Evolutionary conservation across 257 asterid species (phyloP), one percentile per base, ranked within the genome.

Genomic region (Verbascum thapsus): DNA sequence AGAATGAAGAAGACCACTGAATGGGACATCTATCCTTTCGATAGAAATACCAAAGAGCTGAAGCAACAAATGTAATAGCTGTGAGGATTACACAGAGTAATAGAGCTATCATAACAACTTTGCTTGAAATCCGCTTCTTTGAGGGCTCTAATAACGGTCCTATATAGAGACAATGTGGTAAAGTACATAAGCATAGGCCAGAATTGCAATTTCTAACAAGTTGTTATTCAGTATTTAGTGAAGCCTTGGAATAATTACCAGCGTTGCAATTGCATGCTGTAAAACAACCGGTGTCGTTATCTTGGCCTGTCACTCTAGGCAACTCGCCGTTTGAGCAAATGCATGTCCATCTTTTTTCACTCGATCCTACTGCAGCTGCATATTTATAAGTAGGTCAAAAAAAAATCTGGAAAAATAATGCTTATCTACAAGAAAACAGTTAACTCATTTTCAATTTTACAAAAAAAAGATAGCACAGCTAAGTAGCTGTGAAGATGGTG

Each of bases 211-310:
- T n/a, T n/a, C n/a, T n/a, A n/a, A n/a, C 20, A 40, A 64, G 63
- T 34, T 35, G 37, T 22, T 53, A 13, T 30, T 13, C 13, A 53
- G 17, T 15, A 61, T 42, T 37, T 56, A 26, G 47, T 38, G 62
- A 54, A 51, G 67, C 6, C 44, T 61, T 11, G 26, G 39, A 62
- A 23, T 18, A 66, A 10, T 53, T 87, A 92, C 99, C 99, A 8
- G 92, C 83, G 35, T 71, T 69, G 63, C 99, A 94, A 56, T 78
- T 68, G 84, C 99, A 94, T 4, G 88, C 72, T 4, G 86, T 61
- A 71, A 87, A 94, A 79, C 98, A 94, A 78, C 80, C 64, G 62
- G 75, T 71, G 56, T 64, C 64, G 52, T 79, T 76, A 60, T 65
- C 70, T 70, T 70, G 82, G 47, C 80, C 54, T 8, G 67, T 76